Percentiles rank a stretch among this genome's conserved stretches.
phyloP scores from a whole-genome alignment of 306 rosid genomes.

The Glycine soja region DNA sequence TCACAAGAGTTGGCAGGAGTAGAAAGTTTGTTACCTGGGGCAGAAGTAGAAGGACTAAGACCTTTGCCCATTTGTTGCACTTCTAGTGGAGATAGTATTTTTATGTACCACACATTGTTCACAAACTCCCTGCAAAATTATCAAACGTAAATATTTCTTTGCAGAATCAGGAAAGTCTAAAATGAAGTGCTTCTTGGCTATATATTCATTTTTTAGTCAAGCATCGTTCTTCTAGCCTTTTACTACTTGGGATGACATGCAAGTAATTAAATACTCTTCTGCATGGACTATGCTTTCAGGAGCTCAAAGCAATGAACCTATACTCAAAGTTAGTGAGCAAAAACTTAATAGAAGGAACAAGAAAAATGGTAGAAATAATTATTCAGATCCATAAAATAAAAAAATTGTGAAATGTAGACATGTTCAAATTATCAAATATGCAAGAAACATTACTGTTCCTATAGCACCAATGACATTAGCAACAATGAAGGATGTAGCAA shows the following conservation, averaged over 20 bases:
- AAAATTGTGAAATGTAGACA: background rate
- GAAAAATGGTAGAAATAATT: background rate
- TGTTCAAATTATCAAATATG: background rate
- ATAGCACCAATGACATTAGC: slow-evolving; percentile 4
- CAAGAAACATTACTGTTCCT: background rate
- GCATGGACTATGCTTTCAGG: background rate
- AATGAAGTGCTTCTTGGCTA: background rate
- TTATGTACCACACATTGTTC: slow-evolving; percentile 74
- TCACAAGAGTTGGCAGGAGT: slow-evolving; percentile 55
- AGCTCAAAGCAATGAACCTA: slow-evolving; percentile 1
- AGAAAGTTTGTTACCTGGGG: slow-evolving; percentile 53
- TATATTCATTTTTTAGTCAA: no score
- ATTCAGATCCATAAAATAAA: background rate
- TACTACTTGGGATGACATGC: background rate
- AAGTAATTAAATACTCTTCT: background rate
- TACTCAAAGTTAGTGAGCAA: background rate
- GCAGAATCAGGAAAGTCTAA: slow-evolving; percentile 14
- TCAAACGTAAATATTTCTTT: slow-evolving; percentile 7
- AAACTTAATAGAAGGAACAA: background rate
- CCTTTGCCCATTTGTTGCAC: slow-evolving; percentile 76
- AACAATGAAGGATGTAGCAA: background rate
- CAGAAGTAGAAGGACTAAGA: slow-evolving; percentile 49
- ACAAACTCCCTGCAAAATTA: slow-evolving; percentile 72
- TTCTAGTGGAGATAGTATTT: slow-evolving; percentile 71
- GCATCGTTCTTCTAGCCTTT: background rate